Percentiles rank a stretch among this genome's conserved stretches.
Conservation (phyloP, 2,329 filamentous ascomycete species). For the Aspergillus sp. region DNA sequence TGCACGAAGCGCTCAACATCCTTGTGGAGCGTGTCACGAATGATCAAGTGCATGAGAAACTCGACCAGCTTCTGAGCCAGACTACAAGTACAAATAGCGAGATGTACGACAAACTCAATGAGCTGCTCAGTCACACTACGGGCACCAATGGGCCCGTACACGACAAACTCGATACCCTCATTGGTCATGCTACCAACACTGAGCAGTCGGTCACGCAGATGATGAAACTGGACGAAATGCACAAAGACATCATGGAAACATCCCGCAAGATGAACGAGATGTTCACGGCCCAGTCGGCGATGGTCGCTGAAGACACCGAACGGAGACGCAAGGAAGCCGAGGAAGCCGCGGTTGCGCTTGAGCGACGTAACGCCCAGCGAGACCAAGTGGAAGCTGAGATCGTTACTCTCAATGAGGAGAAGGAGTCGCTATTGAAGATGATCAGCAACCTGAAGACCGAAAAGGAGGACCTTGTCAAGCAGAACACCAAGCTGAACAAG, state of each 20-base stretch:
- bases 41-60: slow-evolving; percentile 57
- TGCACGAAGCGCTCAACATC: slow-evolving; percentile 59
- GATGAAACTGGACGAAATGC: slow-evolving; percentile 82
- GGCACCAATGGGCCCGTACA: slow-evolving; percentile 30
- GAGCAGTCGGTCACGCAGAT: slow-evolving; percentile 72
- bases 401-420: slow-evolving; percentile 55
- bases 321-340: slow-evolving; percentile 76
- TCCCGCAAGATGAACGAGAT: slow-evolving; percentile 83
- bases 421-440: slow-evolving; percentile 60
- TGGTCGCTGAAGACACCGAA: slow-evolving; percentile 74
- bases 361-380: slow-evolving; percentile 68
- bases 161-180: slow-evolving; percentile 38
- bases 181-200: slow-evolving; percentile 59
- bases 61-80: slow-evolving; percentile 46
- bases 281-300: slow-evolving; percentile 31
- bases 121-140: slow-evolving; percentile 40
- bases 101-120: slow-evolving; percentile 60
- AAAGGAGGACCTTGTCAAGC: slow-evolving; percentile 68
- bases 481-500: slow-evolving; percentile 76
- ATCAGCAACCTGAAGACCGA: slow-evolving; percentile 49
- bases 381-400: slow-evolving; percentile 59
- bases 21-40: slow-evolving; percentile 52
- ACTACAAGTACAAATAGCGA: slow-evolving; percentile 33
- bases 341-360: slow-evolving; percentile 76
- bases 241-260: slow-evolving; percentile 80